Evolutionary conservation across 441 rosid species (phyloP), one percentile per base, ranked within the genome.

Genomic region (Brassica balearica): DNA sequence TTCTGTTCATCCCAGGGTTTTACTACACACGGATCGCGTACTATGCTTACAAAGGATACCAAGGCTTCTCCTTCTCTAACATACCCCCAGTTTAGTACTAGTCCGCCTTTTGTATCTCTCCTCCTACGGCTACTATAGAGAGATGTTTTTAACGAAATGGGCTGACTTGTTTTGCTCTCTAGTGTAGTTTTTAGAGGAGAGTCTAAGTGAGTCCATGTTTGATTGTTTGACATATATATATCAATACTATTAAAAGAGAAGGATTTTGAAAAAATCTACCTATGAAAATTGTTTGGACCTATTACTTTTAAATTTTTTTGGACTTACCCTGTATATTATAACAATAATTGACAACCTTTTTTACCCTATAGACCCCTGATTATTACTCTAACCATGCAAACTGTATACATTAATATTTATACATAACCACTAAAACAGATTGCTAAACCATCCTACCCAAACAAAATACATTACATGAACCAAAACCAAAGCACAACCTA

Each of bases 1-100:
- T 92, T 36, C 84, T 95, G 86, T 95, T 93, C 78, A 92, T 93
- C 55, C 98, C 98, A 0, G 98, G 99, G 59, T 95, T 89, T 83
- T 95, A 95, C 73, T 95, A 95, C 51, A 92, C 99, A 0, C 86
- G 99, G 87, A 92, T 95, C 6, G 97, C 98, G 0, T 95, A 93
- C 76, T 95, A 93, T 70, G 98, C 98, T 0, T 93, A 93, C 74
- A 92, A 95, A 75, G 99, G 98, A 59, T 95, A 95, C 87, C 87
- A 87, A 82, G 99, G 99, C 60, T 95, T 95, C 90, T 95, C 99
- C 69, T 95, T 93, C 82, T 72, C 94, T 78, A 95, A 87, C 82
- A 95, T 93, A 48, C 98, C 99, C 0, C 87, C 98, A 3, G 97
- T 91, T 43, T 95, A 87, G 85, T n/a, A n/a, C 3, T 8, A 36